Evolutionary conservation across 345 rosid genomes (phyloP), one percentile per base, ranked within the genome.

Genomic region (Euphorbia peplus): DNA sequence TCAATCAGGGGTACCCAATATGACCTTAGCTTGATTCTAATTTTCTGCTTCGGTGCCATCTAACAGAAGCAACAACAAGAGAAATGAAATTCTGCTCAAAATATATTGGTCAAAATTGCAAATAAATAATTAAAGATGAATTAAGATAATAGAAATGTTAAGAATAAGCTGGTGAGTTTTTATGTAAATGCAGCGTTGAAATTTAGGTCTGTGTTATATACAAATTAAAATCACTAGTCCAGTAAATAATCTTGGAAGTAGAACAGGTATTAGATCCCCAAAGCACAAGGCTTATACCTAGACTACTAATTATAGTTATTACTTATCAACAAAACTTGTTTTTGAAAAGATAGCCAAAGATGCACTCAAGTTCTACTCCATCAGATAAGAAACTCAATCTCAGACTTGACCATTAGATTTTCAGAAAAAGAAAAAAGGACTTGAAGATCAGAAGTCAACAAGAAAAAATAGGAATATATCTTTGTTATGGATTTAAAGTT

Each of bases 31-130:
- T 95, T 91, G 64, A 95, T 95, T 79, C 99, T 91, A 76, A 95
- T 91, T 79, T 91, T 95, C 73, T 95, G 97, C 88, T 95, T 90
- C 6, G 99, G 96, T 6, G 93, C 96, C 85, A 86, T 76, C 99
- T 90, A 80, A 41, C 28, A 76, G 12, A 46, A 74, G 66, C 22
- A 60, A 25, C 30, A 60, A 24, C 19, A 61, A 46, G 30, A 58
- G 32, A 70, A 37, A 48, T 37, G 11, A 12, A 24, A 14, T 54
- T 67, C 69, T 42, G 39, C 70, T 28, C 26, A 44, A 44, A 53
- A 8, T 44, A 61, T 2, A 59, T 25, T 3, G 10, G 10, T 56
- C 51, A 30, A 35, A 21, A 21, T 35, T 12, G 9, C 24, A 60
- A 22, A 55, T 22, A 42, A 21, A 63, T 28, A 55, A 39, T 21